These are phyloP conservation scores for Ustilago trichophora DNA, from an alignment of 1,284 basidiomycete genomes.

Conservation along the genomic window DNA sequence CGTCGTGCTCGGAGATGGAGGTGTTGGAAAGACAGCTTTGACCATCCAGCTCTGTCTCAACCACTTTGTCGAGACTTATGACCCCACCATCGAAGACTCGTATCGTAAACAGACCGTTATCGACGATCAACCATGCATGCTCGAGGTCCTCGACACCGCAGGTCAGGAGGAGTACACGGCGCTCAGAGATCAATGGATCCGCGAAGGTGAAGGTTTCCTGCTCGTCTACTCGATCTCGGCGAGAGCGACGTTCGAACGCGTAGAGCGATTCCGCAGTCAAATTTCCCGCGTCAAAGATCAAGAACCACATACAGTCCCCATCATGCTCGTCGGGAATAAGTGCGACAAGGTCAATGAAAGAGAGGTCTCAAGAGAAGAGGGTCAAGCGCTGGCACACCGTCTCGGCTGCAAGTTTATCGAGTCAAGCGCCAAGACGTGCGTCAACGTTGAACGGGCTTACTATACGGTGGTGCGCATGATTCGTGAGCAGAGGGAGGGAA, in stretches of 20 bases:
- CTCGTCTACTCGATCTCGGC: constrained; percentile 68
- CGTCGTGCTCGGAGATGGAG: constrained; percentile 94
- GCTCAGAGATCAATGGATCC: constrained; percentile 68
- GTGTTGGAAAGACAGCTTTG: constrained; percentile 95
- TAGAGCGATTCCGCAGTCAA: constrained; percentile 66
- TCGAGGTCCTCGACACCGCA: constrained; percentile 88
- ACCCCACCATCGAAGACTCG: constrained; percentile 67
- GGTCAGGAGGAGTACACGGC: constrained; percentile 75
- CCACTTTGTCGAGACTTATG: constrained; percentile 62
- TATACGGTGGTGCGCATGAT: constrained; percentile 65
- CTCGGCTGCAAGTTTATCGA: constrained; percentile 67
- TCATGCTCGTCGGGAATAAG: constrained; percentile 88
- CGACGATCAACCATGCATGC: constrained; percentile 69
- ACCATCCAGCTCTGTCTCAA: constrained; percentile 73
- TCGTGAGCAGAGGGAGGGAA: constrained; percentile 59
- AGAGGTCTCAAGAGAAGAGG: constrained; percentile 72
- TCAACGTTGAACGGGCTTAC: constrained; percentile 67
- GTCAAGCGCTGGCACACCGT: constrained; percentile 62
- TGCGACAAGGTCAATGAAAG: constrained; percentile 82
- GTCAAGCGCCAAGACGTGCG: constrained; percentile 67
- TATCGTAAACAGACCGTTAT: constrained; percentile 67
- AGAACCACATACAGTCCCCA: constrained; percentile 71
- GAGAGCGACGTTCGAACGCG: constrained; percentile 67
- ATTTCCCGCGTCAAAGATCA: constrained; percentile 65
- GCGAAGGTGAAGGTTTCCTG: constrained; percentile 68